Base-by-base conservation (phyloP, 257 asterid species). In the Ilex aquifolium region DNA sequence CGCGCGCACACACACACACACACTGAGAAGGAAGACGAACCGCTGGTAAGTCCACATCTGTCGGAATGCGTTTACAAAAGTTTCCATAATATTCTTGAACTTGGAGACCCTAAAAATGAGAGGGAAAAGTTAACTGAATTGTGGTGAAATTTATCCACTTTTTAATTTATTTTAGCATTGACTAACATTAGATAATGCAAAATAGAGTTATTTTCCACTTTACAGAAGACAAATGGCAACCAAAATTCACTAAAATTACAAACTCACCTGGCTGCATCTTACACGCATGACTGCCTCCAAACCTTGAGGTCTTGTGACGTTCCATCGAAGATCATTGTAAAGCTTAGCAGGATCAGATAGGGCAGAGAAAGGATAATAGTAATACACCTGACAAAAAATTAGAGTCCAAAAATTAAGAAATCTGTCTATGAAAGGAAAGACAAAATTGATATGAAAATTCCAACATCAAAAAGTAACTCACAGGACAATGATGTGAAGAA, bases 271-370 rank as follows among this genome's bases (percentile, higher is more conserved):
- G 84, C 99, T 93, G 86, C 99, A 88, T 78, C 99, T 85, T 65
- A 93, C 97, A 74, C 99, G 99, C 99, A 93, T 93, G 68, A 93
- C 99, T 16, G 99, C 96, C 81, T 93, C 99, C 74, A 87, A 86
- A 58, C 97, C 99, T 82, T 93, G 97, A 14, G 97, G 96, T 80
- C 99, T 88, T 10, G 90, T 83, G 70, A 93, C 90, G 71, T 90
- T 93, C 99, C 99, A 93, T 56, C 99, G 95, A 44, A 93, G 95
- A 80, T 93, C 99, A 77, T 93, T 93, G 82, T 81, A 84, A 51
- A 93, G 95, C 82, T 93, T 93, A 66, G 99, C 82, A 57, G 96
- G 69, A 80, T 93, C 99, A 65, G 97, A 86, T 65, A 85, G 79
- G 66, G 95, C 99, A 62, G 99, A 93, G 73, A 93, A 90, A 56